These are phyloP conservation scores for Auriscalpium vulgare DNA, from an alignment of 768 basidiomycete genomes.

Conservation along the genomic window DNA sequence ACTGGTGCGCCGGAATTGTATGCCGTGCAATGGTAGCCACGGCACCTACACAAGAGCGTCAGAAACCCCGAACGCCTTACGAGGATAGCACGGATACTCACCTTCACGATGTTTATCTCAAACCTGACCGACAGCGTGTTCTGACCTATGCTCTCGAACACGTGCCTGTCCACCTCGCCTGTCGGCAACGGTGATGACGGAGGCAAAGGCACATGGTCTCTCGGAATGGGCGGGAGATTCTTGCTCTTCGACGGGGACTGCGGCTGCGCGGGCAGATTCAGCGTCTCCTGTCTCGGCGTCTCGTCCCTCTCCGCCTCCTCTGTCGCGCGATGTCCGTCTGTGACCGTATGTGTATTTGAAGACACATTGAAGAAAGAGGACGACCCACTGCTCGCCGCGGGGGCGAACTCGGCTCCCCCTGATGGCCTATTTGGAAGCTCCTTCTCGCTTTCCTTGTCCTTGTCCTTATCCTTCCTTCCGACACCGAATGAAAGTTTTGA, in stretches of 20 bases:
- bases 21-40: constrained; percentile 86
- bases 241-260: constrained; percentile 53
- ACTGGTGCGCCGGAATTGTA: constrained; percentile 86
- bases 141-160: constrained; percentile 67
- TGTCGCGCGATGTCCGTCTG: background rate
- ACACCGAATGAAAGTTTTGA: constrained; percentile 74
- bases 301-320: constrained; percentile 24
- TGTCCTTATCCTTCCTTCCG: constrained; percentile 40
- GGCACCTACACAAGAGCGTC: constrained; percentile 56
- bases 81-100: constrained; percentile 27
- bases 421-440: constrained; percentile 34
- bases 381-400: constrained; percentile 69
- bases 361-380: constrained; percentile 84
- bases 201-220: constrained; percentile 44
- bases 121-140: constrained; percentile 86
- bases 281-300: constrained; percentile 13
- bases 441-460: constrained; percentile 35
- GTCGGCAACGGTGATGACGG: constrained; percentile 48
- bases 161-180: constrained; percentile 56
- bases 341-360: constrained; percentile 38
- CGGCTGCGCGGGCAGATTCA: constrained; percentile 20
- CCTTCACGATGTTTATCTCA: constrained; percentile 97
- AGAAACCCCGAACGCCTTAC: background rate
- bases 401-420: constrained; percentile 41
- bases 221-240: constrained; percentile 73